Evolutionary conservation across 805 yeast genomes (phyloP), one percentile per base, ranked within the genome.

Genomic region (Yamadazyma kitorensis): DNA sequence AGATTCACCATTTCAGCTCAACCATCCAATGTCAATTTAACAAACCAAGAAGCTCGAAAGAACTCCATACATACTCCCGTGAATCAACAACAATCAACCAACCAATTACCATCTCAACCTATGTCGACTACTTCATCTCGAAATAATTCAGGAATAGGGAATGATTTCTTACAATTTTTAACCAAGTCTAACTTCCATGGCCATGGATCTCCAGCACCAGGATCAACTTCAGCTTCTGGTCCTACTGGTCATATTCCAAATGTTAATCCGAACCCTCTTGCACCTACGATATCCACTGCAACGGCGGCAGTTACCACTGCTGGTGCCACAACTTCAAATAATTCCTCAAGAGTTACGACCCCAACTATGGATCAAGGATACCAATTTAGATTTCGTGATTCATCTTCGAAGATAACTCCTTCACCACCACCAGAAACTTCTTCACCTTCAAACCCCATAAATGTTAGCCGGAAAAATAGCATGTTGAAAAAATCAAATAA

Each of bases 1-100:
- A 44, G 73, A 20, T 67, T 67, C 46, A 65, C 72, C 7, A 67
- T 67, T 15, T 55, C 64, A 6, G 68, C 73, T 2, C 70, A 67
- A 35, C 73, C 73, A 3, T 64, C 68, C 20, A 37, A 59, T 6
- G 56, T 51, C 7, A 61, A 54, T 33, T 42, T 61, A 8, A 31
- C 52, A 8, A 38, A 27, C 17, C 25, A 14, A n/a, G 39, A 35
- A 13, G 20, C 4, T 2, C 22, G 39, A 12, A 43, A 35, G 12
- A 27, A 26, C 17, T 21, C 33, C 4, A n/a, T 28, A 13, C 31
- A 25, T 12, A 4, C 16, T 16, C 21, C 16, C n/a, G 26, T n/a
- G n/a, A n/a, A 8, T 29, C 33, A 17, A 21, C 15, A n/a, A 18
- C 9, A 27, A 20, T 15, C 26, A 21, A 11, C 32, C 21, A 19